Evolutionary conservation across 345 rosid species (phyloP), one percentile per base, ranked within the genome.

Genomic region (Odontarrhena argentea): DNA sequence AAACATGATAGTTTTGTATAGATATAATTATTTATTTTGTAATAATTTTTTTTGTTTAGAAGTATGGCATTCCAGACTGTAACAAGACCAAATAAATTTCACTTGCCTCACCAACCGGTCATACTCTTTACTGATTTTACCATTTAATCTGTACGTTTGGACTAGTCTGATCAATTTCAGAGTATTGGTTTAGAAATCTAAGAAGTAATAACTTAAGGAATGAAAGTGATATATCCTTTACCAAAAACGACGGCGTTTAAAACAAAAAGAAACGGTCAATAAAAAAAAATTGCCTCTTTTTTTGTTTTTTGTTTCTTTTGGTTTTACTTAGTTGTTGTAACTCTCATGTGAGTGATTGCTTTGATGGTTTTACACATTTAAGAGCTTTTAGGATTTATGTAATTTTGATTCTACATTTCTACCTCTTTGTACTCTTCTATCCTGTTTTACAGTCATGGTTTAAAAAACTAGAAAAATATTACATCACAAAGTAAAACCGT

Each of bases 191-290:
- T 0, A 11, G 1, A 42, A 32, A 9, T 9, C 9, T 4, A 55
- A 55, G 9, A 46, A 49, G n/a, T 9, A 15, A 5, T 0, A 65
- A 65, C 49, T 2, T 0, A 65, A 2, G 11, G 34, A 66, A 25
- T 22, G 25, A 50, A 50, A 60, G 28, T 8, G 57, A n/a, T 4
- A 6, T 9, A 13, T 32, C 11, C 7, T 22, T 8, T 22, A 2
- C 7, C 30, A 53, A 55, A 48, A 18, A 57, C 41, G 53, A 41
- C 25, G 1, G 26, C 71, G 71, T 65, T 50, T 64, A 11, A 4
- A 14, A 12, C 1, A 22, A 11, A 35, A 32, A 57, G 70, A 74
- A 66, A 36, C 58, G 77, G 77, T 67, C 73, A 61, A 74, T 35
- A 4, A 18, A 18, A 18, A 18, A 18, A 18, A 18, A 18, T 18